phyloP scores from a whole-genome alignment of 768 basidiomycete species.

The Leccinum broughii region DNA sequence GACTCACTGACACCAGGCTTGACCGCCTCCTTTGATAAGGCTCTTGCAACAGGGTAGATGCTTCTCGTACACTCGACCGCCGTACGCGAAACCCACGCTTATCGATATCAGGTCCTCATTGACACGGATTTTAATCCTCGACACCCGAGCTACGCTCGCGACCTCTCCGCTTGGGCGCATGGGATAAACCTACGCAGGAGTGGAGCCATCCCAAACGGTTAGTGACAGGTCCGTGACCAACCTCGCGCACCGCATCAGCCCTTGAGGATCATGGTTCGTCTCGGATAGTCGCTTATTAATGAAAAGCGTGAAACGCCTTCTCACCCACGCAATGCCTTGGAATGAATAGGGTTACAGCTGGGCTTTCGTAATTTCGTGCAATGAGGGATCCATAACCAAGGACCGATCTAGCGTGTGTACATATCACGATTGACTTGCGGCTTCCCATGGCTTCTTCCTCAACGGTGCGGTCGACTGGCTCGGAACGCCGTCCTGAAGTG shows the following conservation, averaged over 20 bases:
- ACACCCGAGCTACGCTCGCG: constrained; percentile 7
- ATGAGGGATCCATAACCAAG: constrained; percentile 7
- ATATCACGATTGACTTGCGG: constrained; percentile 17
- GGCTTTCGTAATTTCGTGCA: constrained; percentile 17
- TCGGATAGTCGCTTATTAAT: constrained; percentile 7
- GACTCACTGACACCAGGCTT: constrained; percentile 19
- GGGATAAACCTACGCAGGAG: background rate
- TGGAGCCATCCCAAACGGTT: background rate
- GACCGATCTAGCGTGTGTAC: constrained; percentile 13
- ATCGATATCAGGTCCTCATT: constrained; percentile 2
- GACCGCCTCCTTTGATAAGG: constrained; percentile 9
- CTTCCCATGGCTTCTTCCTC: constrained; percentile 74
- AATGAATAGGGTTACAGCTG: constrained; percentile 12
- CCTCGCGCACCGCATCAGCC: constrained; percentile 3
- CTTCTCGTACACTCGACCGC: background rate
- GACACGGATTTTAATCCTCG: background rate
- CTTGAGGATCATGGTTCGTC: constrained; percentile 10
- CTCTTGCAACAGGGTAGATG: background rate
- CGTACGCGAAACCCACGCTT: constrained; percentile 14
- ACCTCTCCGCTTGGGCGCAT: background rate
- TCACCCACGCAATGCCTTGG: constrained; percentile 12
- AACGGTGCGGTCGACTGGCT: constrained; percentile 52
- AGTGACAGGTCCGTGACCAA: constrained; percentile 4
- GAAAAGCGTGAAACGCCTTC: constrained; percentile 7
- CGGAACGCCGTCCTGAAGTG: constrained; percentile 50